A percentile compares a stretch with the other conserved stretches of the same genome.
These are phyloP conservation scores for Stemphylium vesicarium DNA, from an alignment of 2,329 filamentous ascomycete species.

Conservation along the genomic window DNA sequence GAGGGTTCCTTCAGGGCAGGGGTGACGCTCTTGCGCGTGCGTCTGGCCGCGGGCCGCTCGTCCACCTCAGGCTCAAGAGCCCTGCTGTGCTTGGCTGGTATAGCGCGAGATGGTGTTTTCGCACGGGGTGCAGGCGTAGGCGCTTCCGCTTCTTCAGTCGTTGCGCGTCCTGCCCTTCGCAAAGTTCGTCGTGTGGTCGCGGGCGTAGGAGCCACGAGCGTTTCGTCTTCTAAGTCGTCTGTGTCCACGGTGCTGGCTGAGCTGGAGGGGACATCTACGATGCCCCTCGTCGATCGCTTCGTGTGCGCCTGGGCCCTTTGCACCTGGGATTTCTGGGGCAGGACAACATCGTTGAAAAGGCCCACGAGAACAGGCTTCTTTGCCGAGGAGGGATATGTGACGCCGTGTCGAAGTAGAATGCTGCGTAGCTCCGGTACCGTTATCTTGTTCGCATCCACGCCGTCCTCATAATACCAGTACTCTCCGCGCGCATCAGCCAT, in stretches of 20 bases:
- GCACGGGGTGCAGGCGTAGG: slow-evolving; percentile 27
- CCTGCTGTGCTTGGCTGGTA: slow-evolving; percentile 54
- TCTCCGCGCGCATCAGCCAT: slow-evolving; percentile 47
- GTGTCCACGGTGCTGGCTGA: slow-evolving; percentile 64
- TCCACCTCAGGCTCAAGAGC: slow-evolving; percentile 45
- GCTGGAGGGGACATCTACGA: slow-evolving; percentile 70
- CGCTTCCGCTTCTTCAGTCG: slow-evolving; percentile 46
- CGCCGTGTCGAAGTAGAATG: slow-evolving; percentile 86
- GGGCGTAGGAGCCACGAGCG: slow-evolving; percentile 53
- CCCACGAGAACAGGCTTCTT: slow-evolving; percentile 90
- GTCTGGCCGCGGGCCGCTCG: slow-evolving; percentile 43
- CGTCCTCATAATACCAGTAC: slow-evolving; percentile 75
- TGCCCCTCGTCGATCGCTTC: slow-evolving; percentile 86
- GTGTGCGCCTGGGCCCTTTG: slow-evolving; percentile 76
- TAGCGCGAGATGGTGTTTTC: slow-evolving; percentile 46
- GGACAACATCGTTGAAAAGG: slow-evolving; percentile 79
- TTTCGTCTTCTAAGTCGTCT: slow-evolving; percentile 61
- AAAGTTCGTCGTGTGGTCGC: slow-evolving; percentile 32
- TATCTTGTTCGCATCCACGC: slow-evolving; percentile 81
- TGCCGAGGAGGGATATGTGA: slow-evolving; percentile 83
- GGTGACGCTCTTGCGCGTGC: slow-evolving; percentile 48
- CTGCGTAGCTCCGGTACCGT: slow-evolving; percentile 89
- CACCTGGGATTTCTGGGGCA: slow-evolving; percentile 79
- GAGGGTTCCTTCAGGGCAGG: slow-evolving; percentile 54
- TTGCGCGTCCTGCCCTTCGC: slow-evolving; percentile 50